These are phyloP conservation scores for Ustilago xerochloae DNA, from an alignment of 1,284 basidiomycete species.

Conservation along the genomic window DNA sequence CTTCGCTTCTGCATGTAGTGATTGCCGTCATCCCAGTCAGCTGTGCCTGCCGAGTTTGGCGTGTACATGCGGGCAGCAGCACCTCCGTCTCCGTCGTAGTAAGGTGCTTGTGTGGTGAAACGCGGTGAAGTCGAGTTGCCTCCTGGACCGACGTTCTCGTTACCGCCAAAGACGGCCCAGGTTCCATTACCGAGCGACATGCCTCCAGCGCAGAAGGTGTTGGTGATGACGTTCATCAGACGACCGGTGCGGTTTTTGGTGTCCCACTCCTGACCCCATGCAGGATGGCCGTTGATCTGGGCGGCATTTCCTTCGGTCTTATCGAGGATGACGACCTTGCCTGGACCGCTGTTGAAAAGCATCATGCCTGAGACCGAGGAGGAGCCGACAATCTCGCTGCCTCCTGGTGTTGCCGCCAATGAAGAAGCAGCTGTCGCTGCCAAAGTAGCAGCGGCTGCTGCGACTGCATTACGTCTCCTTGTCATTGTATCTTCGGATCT, in stretches of 20 bases:
- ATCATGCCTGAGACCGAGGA: conserved; percentile 62
- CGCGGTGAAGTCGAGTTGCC: conserved; percentile 45
- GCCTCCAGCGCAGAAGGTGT: conserved; percentile 68
- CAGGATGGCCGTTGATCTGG: conserved; percentile 47
- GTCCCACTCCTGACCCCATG: conserved; percentile 56
- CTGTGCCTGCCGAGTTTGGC: conserved; percentile 14
- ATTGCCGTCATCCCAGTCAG: conserved; percentile 36
- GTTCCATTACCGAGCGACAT: conserved; percentile 65
- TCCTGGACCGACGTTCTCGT: conserved; percentile 61
- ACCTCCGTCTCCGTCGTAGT: conserved; percentile 46
- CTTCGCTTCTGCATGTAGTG: conserved; percentile 35
- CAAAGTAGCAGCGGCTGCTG: conserved; percentile 25
- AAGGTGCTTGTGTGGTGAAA: conserved; percentile 26
- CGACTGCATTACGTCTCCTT: conserved; percentile 5
- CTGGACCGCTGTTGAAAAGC: conserved; percentile 57
- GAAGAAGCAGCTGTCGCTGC: conserved; percentile 12
- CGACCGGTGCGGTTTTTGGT: conserved; percentile 44
- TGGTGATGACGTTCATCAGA: conserved; percentile 64
- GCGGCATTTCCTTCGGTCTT: conserved; percentile 67
- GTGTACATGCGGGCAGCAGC: conserved; percentile 43
- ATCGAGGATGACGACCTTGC: conserved; percentile 67
- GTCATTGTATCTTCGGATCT: conserved; percentile 9
- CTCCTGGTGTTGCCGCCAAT: conserved; percentile 44
- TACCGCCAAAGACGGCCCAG: conserved; percentile 65
- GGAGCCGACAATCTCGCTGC: conserved; percentile 47